Conservation (phyloP, 192 early-diverging fungal genomes). For the Cetraspora pellucida region DNA sequence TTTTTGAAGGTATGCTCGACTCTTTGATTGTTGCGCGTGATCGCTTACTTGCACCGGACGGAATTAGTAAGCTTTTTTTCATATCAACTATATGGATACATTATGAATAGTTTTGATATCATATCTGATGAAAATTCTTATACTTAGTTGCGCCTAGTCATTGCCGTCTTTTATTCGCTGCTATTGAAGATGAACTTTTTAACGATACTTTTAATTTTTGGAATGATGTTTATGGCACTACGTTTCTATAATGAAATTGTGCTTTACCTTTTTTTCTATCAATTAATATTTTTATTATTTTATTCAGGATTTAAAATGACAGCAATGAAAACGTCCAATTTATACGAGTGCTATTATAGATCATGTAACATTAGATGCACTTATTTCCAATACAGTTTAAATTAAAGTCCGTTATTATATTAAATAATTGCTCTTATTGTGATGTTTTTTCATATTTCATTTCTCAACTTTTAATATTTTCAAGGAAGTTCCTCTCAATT, state of each 20-base stretch:
- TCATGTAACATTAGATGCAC: conserved; percentile 83
- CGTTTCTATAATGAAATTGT: not conserved
- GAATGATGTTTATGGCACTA: conserved; percentile 44
- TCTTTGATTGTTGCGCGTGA: conserved; percentile 98
- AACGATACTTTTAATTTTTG: conserved; percentile 45
- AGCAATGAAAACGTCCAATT: conserved; percentile 85
- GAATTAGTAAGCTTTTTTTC: conserved; percentile 84
- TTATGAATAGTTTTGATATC: conserved; percentile 57
- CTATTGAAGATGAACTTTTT: conserved; percentile 90
- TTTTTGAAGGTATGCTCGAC: conserved; percentile 99
- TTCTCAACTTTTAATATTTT: not conserved
- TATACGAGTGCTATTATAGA: conserved; percentile 95
- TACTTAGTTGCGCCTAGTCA: conserved; percentile 46
- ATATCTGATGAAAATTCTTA: not conserved
- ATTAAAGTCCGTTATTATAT: conserved; percentile 61
- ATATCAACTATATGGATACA: conserved; percentile 78
- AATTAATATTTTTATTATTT: not conserved
- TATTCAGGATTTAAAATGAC: conserved; percentile 96
- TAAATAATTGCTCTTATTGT: not conserved
- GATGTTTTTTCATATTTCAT: not conserved
- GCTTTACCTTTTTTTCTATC: not conserved
- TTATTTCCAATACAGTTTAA: conserved; percentile 76
- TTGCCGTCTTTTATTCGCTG: conserved; percentile 60
- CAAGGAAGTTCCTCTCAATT: conserved; percentile 77
- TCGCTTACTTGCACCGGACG: conserved; percentile 75